These are phyloP conservation scores for Stentor coeruleus DNA, from an alignment of 73 alveolate genomes.

Conservation along the genomic window DNA sequence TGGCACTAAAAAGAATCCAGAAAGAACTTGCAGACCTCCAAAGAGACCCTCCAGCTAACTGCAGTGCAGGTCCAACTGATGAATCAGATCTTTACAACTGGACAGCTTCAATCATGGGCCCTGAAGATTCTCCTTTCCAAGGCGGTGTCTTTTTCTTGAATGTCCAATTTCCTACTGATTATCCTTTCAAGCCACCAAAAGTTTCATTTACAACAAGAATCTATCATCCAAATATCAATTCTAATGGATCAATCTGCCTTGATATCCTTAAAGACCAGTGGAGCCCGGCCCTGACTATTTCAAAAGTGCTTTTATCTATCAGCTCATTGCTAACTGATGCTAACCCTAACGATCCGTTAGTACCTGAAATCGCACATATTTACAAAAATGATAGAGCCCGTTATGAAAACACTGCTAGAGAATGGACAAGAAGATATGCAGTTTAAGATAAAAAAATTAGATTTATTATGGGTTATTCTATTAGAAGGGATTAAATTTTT, in stretches of 20 bases:
- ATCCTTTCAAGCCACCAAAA: conserved; percentile 95
- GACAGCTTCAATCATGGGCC: conserved; percentile 61
- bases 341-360: conserved; percentile 83
- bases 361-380: conserved; percentile 59
- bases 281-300: conserved; percentile 71
- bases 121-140: conserved; percentile 62
- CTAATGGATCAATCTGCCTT: conserved; percentile 84
- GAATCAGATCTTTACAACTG: conserved; percentile 72
- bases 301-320: conserved; percentile 80
- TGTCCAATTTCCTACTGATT: conserved; percentile 84
- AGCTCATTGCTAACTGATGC: conserved; percentile 83
- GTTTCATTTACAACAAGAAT: conserved; percentile 74
- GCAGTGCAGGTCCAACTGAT: conserved; percentile 92
- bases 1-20: conserved; percentile 77
- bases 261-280: conserved; percentile 90
- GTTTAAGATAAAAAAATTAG: no score
- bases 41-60: conserved; percentile 88
- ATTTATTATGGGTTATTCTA: no score
- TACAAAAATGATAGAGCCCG: conserved; percentile 49
- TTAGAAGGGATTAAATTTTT: no score
- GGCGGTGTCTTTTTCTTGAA: conserved; percentile 92
- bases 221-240: conserved; percentile 92
- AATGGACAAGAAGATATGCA: conserved; percentile 78
- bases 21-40: conserved; percentile 69
- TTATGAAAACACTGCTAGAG: conserved; percentile 70